These are phyloP conservation scores for Ephemerocybe angulata DNA, from an alignment of 768 basidiomycete genomes.

Conservation along the genomic window DNA sequence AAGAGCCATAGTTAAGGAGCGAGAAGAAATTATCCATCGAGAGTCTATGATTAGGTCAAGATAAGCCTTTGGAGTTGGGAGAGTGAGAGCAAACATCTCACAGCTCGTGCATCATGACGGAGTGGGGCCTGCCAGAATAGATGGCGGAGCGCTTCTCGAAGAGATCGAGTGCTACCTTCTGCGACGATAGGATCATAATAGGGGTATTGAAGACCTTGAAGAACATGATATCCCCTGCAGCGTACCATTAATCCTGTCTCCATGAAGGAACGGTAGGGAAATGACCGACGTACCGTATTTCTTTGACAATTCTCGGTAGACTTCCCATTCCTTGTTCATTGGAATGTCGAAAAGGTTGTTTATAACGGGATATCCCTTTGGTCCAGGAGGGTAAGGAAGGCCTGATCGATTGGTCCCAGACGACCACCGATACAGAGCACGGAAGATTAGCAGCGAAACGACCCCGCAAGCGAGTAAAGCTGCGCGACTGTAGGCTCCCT, in stretches of 20 bases:
- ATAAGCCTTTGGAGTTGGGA: background rate
- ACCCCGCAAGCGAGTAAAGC: no score
- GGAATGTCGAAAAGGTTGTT: conserved; percentile 22
- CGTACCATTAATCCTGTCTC: background rate
- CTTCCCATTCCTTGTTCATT: conserved; percentile 6
- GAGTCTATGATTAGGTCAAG: background rate
- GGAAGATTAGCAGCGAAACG: no score
- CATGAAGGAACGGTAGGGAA: background rate
- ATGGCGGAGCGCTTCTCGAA: conserved; percentile 10
- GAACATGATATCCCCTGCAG: conserved; percentile 9
- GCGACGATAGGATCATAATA: conserved; percentile 5
- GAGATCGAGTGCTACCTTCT: conserved; percentile 2
- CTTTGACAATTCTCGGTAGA: conserved; percentile 14
- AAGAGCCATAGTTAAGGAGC: conserved; percentile 30
- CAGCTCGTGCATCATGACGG: conserved; percentile 40
- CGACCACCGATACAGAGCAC: no score
- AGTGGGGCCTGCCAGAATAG: conserved; percentile 18
- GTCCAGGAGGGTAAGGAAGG: conserved; percentile 22
- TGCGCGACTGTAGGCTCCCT: no score
- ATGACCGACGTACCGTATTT: conserved; percentile 10
- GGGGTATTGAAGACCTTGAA: conserved; percentile 3
- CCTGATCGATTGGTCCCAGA: background rate
- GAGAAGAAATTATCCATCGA: conserved; percentile 43
- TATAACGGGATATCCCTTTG: conserved; percentile 18
- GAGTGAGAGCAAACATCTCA: conserved; percentile 18